Conservation (phyloP, 2,329 filamentous ascomycete species). For the Colletotrichum spaethianum region DNA sequence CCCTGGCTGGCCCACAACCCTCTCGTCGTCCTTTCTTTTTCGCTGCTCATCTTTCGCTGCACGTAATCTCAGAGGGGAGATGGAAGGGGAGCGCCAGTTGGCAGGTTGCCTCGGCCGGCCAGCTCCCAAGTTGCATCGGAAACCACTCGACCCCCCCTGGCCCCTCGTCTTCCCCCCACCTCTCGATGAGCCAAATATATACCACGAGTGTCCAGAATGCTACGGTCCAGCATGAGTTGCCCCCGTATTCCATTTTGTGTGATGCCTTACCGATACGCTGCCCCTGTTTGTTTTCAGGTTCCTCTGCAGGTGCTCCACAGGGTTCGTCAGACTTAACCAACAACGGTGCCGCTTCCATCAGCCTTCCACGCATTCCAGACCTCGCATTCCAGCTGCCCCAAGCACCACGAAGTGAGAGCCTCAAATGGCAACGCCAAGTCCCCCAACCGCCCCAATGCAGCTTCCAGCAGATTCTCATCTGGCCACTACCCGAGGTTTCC, state of each 20-base stretch:
- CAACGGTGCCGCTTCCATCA: slow-evolving; percentile 30
- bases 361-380: slow-evolving; percentile 19
- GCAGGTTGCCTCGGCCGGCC: slow-evolving; percentile 7
- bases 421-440: slow-evolving; percentile 24
- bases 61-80: slow-evolving; percentile 24
- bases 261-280: neutral
- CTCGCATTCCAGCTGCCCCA: slow-evolving; percentile 8
- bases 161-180: neutral
- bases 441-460: slow-evolving; percentile 16
- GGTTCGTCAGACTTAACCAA: slow-evolving; percentile 4
- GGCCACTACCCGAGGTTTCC: neutral
- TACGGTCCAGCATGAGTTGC: neutral
- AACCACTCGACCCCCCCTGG: neutral
- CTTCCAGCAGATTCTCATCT: neutral
- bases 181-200: neutral
- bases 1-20: slow-evolving; percentile 4
- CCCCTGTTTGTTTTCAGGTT: neutral
- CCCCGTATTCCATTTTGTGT: neutral
- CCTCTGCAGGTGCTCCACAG: slow-evolving; percentile 2
- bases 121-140: neutral
- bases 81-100: neutral
- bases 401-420: slow-evolving; percentile 24
- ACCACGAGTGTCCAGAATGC: neutral
- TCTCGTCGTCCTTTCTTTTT: slow-evolving; percentile 30
- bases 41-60: slow-evolving; percentile 32